These are phyloP conservation scores for Biscogniauxia mediterranea DNA, from an alignment of 2,329 filamentous ascomycete species.

Conservation along the genomic window DNA sequence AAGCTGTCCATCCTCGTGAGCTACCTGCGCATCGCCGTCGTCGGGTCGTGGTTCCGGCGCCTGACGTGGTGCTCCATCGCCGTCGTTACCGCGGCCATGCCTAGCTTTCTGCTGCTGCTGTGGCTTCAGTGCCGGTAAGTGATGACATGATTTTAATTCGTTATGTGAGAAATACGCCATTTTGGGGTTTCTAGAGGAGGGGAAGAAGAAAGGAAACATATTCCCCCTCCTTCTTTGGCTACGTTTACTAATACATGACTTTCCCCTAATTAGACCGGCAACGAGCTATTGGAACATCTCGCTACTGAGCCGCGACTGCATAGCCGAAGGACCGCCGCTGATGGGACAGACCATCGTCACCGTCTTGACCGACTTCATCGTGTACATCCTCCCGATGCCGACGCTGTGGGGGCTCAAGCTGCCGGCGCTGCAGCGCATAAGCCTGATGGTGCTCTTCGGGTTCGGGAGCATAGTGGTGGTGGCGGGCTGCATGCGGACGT, in stretches of 20 bases:
- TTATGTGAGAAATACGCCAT: no score
- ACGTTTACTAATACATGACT: background rate
- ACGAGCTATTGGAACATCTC: slow-evolving; percentile 31
- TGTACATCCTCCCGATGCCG: slow-evolving; percentile 38
- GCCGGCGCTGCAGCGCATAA: slow-evolving; percentile 34
- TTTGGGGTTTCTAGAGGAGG: no score
- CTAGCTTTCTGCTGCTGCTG: slow-evolving; percentile 35
- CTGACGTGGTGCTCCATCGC: slow-evolving; percentile 30
- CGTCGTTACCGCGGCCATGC: slow-evolving; percentile 29
- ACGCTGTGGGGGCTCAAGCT: slow-evolving; percentile 34
- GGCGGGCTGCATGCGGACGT: slow-evolving; percentile 36
- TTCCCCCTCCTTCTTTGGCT: no score
- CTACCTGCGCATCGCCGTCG: slow-evolving; percentile 40
- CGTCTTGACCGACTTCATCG: slow-evolving; percentile 34
- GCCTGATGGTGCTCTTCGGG: slow-evolving; percentile 37
- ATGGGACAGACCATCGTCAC: slow-evolving; percentile 34
- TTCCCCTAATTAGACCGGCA: slow-evolving; percentile 8
- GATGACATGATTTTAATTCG: background rate
- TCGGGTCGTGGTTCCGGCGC: slow-evolving; percentile 33
- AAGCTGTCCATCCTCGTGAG: slow-evolving; percentile 41
- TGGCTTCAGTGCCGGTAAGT: slow-evolving; percentile 39
- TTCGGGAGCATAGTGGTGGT: slow-evolving; percentile 38
- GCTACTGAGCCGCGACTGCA: slow-evolving; percentile 22
- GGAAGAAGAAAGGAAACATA: no score
- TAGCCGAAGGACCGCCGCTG: slow-evolving; percentile 29